Conservation (phyloP, 1,139 yeast genomes). For the Taiozyma onychis region DNA sequence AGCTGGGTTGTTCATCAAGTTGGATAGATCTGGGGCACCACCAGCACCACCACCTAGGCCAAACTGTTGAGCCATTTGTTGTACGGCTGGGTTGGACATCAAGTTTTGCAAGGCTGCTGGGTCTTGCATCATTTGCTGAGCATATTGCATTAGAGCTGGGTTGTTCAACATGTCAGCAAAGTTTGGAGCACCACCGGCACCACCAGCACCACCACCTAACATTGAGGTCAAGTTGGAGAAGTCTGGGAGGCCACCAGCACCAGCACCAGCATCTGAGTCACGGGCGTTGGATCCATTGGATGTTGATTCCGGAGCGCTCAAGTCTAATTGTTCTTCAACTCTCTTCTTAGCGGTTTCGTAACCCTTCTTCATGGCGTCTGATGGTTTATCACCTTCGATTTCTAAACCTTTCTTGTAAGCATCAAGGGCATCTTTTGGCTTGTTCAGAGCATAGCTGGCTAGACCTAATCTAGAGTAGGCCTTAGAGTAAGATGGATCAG, state of each 20-base stretch:
- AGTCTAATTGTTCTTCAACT: constrained; percentile 66
- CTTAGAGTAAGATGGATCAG: constrained; percentile 78
- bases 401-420: constrained; percentile 87
- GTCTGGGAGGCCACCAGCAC: constrained; percentile 64
- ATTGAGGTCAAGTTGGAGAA: constrained; percentile 43
- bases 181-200: constrained; percentile 53
- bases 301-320: constrained; percentile 9
- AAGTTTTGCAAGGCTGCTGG: constrained; percentile 73
- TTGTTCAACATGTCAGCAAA: constrained; percentile 67
- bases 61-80: constrained; percentile 70
- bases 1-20: constrained; percentile 77
- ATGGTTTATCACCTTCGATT: constrained; percentile 77
- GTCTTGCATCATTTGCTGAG: constrained; percentile 87
- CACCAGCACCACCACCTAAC: constrained; percentile 62
- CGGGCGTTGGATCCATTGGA: constrained; percentile 25
- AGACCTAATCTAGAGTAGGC: constrained; percentile 95
- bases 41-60: constrained; percentile 43
- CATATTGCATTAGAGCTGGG: constrained; percentile 90
- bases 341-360: constrained; percentile 88
- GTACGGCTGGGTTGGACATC: constrained; percentile 76
- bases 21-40: constrained; percentile 55
- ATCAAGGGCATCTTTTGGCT: constrained; percentile 81
- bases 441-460: constrained; percentile 87
- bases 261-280: constrained; percentile 26
- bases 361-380: constrained; percentile 90